Conservation (phyloP, 2,329 filamentous ascomycete genomes). For the Microdochium nivale region DNA sequence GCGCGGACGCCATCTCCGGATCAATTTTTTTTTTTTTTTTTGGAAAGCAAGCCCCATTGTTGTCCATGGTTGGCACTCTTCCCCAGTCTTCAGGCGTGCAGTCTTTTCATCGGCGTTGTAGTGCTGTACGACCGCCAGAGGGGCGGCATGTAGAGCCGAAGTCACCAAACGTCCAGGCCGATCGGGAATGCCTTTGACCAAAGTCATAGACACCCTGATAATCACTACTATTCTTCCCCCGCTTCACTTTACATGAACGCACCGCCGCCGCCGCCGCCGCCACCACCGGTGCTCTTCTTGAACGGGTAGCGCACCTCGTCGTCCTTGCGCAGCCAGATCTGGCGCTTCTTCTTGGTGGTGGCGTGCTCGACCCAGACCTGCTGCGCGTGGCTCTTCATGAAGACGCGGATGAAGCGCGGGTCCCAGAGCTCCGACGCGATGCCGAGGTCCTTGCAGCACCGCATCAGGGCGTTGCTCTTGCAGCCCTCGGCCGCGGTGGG, state of each 20-base stretch:
- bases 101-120: no score
- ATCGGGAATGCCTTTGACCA: no score
- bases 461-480: slow-evolving; percentile 96
- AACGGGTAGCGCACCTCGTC: slow-evolving; percentile 60
- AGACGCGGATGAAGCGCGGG: slow-evolving; percentile 78
- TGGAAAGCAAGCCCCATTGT: no score
- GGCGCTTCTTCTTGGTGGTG: slow-evolving; percentile 78
- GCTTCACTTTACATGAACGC: not conserved
- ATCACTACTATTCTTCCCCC: not conserved
- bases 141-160: no score
- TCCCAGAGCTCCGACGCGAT: slow-evolving; percentile 96
- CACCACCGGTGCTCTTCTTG: slow-evolving; percentile 25
- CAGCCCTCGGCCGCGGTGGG: slow-evolving; percentile 93
- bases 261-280: not conserved
- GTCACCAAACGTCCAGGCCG: no score
- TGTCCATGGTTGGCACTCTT: no score
- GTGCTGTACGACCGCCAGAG: no score
- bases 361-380: slow-evolving; percentile 88
- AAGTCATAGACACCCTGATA: slow-evolving; percentile 2
- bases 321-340: slow-evolving; percentile 80
- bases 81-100: no score
- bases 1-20: no score
- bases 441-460: slow-evolving; percentile 96
- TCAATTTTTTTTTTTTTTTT: no score
- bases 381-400: slow-evolving; percentile 64